Conservation (phyloP, 108 stramenopile genomes). For the Cyclotella distinguenda region DNA sequence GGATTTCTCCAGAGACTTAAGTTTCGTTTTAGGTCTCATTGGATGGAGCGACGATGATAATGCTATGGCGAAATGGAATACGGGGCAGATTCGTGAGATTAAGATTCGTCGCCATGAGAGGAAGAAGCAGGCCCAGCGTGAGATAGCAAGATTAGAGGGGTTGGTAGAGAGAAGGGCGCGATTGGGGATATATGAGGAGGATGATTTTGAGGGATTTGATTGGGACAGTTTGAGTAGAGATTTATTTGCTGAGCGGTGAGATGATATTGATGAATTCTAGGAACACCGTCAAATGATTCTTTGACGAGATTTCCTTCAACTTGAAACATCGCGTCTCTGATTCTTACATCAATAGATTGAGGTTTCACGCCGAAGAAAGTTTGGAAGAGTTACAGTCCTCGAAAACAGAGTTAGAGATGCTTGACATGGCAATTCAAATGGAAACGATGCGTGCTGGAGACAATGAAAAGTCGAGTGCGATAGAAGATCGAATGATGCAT, state of each 20-base stretch:
- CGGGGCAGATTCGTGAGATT: slow-evolving; percentile 11
- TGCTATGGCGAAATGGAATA: not conserved
- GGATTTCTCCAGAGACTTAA: not conserved
- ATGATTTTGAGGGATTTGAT: slow-evolving; percentile 1
- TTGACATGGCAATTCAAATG: slow-evolving; percentile 55
- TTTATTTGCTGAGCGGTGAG: slow-evolving; percentile 2
- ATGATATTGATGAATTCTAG: too few species aligned
- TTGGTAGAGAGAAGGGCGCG: not conserved
- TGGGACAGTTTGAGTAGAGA: slow-evolving; percentile 1
- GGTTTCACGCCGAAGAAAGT: slow-evolving; percentile 3
- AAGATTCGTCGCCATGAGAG: not conserved
- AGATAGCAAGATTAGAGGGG: not conserved
- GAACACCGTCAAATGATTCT: not conserved
- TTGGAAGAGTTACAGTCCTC: slow-evolving; percentile 15
- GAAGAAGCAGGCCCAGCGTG: not conserved
- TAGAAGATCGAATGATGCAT: slow-evolving; percentile 19
- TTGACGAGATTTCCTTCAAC: too few species aligned
- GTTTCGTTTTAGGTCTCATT: not conserved
- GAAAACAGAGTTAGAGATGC: slow-evolving; percentile 53
- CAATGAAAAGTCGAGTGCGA: slow-evolving; percentile 16
- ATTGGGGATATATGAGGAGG: not conserved
- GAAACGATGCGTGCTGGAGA: slow-evolving; percentile 32
- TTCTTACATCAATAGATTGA: not conserved
- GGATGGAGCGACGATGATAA: not conserved
- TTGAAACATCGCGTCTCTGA: too few species aligned